phyloP scores from a whole-genome alignment of 768 basidiomycete species.

The Boletus rubescentipes region DNA sequence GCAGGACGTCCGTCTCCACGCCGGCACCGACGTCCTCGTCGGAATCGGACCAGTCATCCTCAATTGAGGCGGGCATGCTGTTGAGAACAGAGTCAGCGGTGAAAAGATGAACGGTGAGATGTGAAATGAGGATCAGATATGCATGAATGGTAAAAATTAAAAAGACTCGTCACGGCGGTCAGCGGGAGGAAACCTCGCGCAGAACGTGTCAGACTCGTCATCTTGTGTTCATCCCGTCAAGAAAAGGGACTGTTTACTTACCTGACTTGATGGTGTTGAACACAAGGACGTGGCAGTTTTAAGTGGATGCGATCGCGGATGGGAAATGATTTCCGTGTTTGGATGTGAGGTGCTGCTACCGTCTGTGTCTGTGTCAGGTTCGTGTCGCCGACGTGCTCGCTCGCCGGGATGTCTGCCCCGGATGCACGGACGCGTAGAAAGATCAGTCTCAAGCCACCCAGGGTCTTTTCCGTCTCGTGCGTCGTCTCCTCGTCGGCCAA shows the following conservation, averaged over 20 bases:
- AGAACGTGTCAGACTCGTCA: constrained; percentile 80
- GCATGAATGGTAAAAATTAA: constrained; percentile 88
- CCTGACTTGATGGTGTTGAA: constrained; percentile 13
- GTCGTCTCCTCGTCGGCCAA: constrained; percentile 21
- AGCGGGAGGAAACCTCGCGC: constrained; percentile 59
- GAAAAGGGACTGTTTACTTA: constrained; percentile 12
- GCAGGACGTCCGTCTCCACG: constrained; percentile 69
- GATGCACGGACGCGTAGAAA: constrained; percentile 67
- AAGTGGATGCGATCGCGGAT: background rate
- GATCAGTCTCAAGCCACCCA: constrained; percentile 58
- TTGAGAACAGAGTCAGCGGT: constrained; percentile 5
- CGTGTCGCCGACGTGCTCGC: background rate
- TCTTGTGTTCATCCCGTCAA: constrained; percentile 50
- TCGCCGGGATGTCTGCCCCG: constrained; percentile 52
- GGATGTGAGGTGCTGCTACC: background rate
- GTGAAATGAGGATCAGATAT: constrained; percentile 57
- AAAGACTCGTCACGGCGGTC: constrained; percentile 61
- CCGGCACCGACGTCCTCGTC: constrained; percentile 60
- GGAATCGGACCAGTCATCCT: constrained; percentile 80
- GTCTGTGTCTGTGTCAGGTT: background rate
- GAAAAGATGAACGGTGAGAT: background rate
- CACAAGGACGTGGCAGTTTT: constrained; percentile 5
- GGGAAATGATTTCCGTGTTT: constrained; percentile 24
- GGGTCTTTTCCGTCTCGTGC: constrained; percentile 54
- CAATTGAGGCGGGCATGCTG: constrained; percentile 42